Base-by-base conservation (phyloP, 2,329 filamentous ascomycete genomes). In the Paraphoma sp. region DNA sequence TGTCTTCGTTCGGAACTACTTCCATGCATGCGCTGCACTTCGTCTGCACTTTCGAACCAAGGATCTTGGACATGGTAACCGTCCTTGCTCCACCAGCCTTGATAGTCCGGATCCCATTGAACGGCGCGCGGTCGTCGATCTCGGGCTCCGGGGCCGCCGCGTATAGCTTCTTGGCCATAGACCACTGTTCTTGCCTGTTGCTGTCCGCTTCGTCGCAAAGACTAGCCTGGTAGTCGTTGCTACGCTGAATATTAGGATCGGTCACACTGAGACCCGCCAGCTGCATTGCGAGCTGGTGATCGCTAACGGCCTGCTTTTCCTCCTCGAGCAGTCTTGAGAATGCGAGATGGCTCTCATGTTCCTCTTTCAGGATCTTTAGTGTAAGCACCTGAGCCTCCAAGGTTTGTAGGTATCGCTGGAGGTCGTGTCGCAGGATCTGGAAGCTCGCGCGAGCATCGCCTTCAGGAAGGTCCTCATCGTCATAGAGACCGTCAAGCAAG, bases 211-310 rank as follows among this genome's bases (percentile, higher is more conserved):
- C 8, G 4, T 40, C 17, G 33, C 51, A 45, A 28, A 56, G 30
- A 23, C 42, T 56, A 6, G 48, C 41, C 38, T 57, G 49, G 36
- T 51, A 54, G 3, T 62, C 51, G 10, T 42, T 47, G 28, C 33
- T 48, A 28, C 18, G 43, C 44, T 53, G 17, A 45, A 16, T 30
- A 3, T 44, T 30, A 9, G 48, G 31, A 14, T 53, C 17, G 2
- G 44, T 29, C 7, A 38, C 30, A 1, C 38, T n/a, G 7, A 56
- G 12, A 10, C 46, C 50, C 8, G 53, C 45, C 14, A 67, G 38
- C 11, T n/a, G 46, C 44, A 55, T 45, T 14, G 60, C 62, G 12
- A 66, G 49, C 10, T 56, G 43, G 28, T 68, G 61, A 44, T 64
- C 63, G 18, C 14, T n/a, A 8, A 48, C 48, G 9, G 63, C 60